A percentile compares a stretch with the other conserved stretches of the same genome.
phyloP scores from a whole-genome alignment of 2,329 filamentous ascomycete genomes.

The Conoideocrella luteorostrata region DNA sequence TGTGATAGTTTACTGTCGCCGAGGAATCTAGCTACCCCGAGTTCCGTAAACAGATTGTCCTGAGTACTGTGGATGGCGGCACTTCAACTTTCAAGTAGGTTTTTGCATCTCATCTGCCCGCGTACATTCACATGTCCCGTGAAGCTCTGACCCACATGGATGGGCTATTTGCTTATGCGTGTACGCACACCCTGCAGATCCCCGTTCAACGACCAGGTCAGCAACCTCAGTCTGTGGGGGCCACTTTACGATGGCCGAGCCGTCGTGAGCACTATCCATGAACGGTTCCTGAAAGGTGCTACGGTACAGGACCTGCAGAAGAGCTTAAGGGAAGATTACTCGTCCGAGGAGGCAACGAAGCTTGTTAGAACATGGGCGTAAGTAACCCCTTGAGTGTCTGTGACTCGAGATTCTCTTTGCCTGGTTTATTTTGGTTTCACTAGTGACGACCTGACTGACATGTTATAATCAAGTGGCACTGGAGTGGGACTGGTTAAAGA shows the following conservation, averaged over 20 bases:
- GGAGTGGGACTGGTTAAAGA: constrained; percentile 40
- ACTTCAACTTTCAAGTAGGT: constrained; percentile 38
- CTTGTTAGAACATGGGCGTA: constrained; percentile 32
- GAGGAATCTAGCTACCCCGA: constrained; percentile 36
- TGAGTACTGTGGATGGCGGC: constrained; percentile 37
- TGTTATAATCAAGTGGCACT: constrained; percentile 26
- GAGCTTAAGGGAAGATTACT: constrained; percentile 31
- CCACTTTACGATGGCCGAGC: constrained; percentile 38
- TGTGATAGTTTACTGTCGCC: constrained; percentile 37
- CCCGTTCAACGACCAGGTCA: constrained; percentile 36
- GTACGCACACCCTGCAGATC: no score
- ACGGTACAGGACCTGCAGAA: constrained; percentile 35
- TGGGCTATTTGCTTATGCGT: no score
- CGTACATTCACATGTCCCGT: background rate
- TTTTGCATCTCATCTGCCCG: background rate
- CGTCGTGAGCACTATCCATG: constrained; percentile 32
- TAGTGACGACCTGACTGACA: background rate
- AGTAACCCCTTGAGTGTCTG: no score
- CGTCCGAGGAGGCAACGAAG: constrained; percentile 25
- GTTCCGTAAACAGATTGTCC: constrained; percentile 32
- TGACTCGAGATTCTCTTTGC: no score
- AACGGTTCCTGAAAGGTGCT: constrained; percentile 31
- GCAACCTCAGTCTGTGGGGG: constrained; percentile 32
- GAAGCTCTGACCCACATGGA: background rate
- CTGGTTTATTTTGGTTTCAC: constrained; percentile 7